Conservation (phyloP, 108 stramenopile species). For the Aurantiochytrium sp. region DNA sequence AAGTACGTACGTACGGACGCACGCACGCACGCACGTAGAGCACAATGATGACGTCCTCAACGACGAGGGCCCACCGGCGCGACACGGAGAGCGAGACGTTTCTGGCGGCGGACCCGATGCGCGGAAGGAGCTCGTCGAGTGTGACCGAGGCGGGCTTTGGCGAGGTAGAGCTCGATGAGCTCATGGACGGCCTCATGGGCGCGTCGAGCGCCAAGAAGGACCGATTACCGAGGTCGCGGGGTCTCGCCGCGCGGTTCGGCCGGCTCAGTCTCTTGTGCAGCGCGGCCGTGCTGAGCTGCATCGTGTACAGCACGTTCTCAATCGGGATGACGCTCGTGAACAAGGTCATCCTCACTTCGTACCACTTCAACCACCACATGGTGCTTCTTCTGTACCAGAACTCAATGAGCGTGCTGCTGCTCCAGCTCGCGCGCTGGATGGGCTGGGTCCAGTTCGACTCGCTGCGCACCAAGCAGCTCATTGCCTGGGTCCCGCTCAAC, state of each 20-base stretch:
- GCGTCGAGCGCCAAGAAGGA: not conserved
- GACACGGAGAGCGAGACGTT: not conserved
- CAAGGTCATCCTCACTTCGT: slow-evolving; percentile 60
- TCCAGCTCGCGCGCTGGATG: slow-evolving; percentile 48
- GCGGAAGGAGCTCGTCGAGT: not conserved
- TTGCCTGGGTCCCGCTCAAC: slow-evolving; percentile 96
- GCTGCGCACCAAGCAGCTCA: slow-evolving; percentile 69
- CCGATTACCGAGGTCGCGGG: not conserved
- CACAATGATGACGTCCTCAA: not conserved
- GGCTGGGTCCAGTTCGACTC: slow-evolving; percentile 64
- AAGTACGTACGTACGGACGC: too few relatives aligned
- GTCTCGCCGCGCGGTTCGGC: not conserved
- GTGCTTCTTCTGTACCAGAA: slow-evolving; percentile 82
- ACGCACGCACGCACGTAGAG: too few relatives aligned
- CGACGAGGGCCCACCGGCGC: not conserved
- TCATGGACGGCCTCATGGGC: not conserved
- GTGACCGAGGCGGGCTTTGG: slow-evolving; percentile 21
- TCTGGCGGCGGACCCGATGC: not conserved
- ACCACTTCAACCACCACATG: slow-evolving; percentile 64
- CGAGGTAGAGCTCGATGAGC: not conserved
- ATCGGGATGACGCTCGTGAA: slow-evolving; percentile 92
- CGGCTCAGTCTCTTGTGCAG: not conserved
- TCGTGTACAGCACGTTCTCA: slow-evolving; percentile 79
- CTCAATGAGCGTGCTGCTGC: slow-evolving; percentile 66
- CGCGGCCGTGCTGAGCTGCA: not conserved